Percentiles rank a stretch among this genome's conserved stretches.
Evolutionary conservation across 2,329 filamentous ascomycete species (phyloP).

Genomic region (Colletotrichum cordylinicola): DNA sequence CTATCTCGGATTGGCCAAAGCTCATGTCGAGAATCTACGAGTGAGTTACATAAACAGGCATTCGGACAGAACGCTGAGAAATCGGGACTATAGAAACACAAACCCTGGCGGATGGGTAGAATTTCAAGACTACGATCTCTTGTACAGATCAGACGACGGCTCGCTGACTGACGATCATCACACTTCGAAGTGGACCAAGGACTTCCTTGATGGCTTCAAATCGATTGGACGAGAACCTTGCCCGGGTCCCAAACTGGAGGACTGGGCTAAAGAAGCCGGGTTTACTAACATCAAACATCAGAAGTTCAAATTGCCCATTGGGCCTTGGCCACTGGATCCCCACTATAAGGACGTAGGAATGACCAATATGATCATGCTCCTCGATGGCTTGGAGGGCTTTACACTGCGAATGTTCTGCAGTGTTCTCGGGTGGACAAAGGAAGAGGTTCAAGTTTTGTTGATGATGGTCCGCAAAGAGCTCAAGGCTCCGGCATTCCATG

Average conservation of each 20-base stretch:
- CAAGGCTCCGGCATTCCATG: constrained; percentile 26
- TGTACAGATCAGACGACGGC: constrained; percentile 26
- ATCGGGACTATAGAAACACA: constrained; percentile 29
- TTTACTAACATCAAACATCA: constrained; percentile 39
- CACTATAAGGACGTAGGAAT: constrained; percentile 26
- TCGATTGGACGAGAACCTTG: not conserved
- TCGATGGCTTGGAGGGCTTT: constrained; percentile 29
- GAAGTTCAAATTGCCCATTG: constrained; percentile 39
- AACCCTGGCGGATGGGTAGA: constrained; percentile 38
- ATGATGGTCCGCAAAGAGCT: constrained; percentile 34
- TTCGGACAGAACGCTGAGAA: too few relatives aligned
- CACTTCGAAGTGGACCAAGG: constrained; percentile 20
- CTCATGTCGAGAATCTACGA: constrained; percentile 27
- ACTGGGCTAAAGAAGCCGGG: constrained; percentile 40
- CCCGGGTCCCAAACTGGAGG: constrained; percentile 26
- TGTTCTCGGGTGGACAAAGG: constrained; percentile 30
- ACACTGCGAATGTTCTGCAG: constrained; percentile 32
- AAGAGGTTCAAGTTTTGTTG: constrained; percentile 32
- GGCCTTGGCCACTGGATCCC: constrained; percentile 31
- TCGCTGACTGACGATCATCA: constrained; percentile 15
- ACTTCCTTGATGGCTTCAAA: constrained; percentile 32
- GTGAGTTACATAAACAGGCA: constrained; percentile 5
- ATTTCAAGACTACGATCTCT: constrained; percentile 26
- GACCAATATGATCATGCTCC: constrained; percentile 13
- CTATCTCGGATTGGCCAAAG: constrained; percentile 35